A percentile compares a stretch with the other conserved stretches of the same genome.
phyloP scores from a whole-genome alignment of 805 yeast species.

The Yarrowia sp. region DNA sequence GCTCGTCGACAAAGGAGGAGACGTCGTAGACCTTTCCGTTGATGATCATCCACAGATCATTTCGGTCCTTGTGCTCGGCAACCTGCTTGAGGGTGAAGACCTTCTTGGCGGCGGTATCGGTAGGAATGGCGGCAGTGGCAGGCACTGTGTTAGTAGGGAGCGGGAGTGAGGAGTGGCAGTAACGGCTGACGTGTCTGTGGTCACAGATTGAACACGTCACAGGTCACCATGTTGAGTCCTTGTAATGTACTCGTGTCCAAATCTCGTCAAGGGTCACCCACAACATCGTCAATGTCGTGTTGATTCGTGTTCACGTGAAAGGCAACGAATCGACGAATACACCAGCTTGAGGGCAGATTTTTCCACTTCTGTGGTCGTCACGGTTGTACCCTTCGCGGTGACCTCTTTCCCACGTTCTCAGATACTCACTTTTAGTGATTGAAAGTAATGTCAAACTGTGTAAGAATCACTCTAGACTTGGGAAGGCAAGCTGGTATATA shows the following conservation, averaged over 20 bases:
- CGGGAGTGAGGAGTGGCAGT: neutral
- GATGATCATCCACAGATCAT: constrained; percentile 75
- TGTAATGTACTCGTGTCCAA: too few species aligned
- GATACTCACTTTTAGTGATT: constrained; percentile 25
- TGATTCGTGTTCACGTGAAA: too few species aligned
- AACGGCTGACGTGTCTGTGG: too few species aligned
- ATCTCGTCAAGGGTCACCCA: too few species aligned
- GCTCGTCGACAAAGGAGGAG: constrained; percentile 61
- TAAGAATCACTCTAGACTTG: constrained; percentile 28
- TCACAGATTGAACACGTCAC: too few species aligned
- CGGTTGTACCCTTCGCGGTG: neutral
- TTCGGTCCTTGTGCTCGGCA: constrained; percentile 54
- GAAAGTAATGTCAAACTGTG: constrained; percentile 27
- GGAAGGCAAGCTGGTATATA: constrained; percentile 33
- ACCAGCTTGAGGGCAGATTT: too few species aligned
- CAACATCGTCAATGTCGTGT: too few species aligned
- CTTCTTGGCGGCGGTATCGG: constrained; percentile 41
- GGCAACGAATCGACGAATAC: too few species aligned
- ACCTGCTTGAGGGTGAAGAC: constrained; percentile 55
- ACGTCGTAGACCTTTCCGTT: constrained; percentile 73
- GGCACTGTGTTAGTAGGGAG: constrained; percentile 28
- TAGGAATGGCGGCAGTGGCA: constrained; percentile 20
- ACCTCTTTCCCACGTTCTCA: neutral
- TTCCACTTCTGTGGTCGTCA: too few species aligned
- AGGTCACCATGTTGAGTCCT: too few species aligned